These are phyloP conservation scores for Nannochloris sp. DNA, from an alignment of 139 green algal genomes.

Conservation along the genomic window DNA sequence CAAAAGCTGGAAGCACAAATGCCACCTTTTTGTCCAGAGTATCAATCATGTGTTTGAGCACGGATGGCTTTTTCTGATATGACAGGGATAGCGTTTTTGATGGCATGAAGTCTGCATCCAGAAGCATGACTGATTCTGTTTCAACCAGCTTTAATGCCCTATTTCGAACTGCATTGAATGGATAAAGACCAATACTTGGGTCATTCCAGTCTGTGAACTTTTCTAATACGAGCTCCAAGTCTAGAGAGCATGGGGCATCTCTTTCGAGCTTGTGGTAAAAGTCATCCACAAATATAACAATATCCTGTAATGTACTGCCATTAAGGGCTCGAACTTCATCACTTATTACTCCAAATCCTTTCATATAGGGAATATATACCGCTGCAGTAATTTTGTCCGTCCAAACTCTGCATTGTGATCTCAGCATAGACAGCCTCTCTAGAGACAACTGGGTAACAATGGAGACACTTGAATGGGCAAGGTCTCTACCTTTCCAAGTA, in stretches of 20 bases:
- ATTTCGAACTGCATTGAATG: conserved; percentile 19
- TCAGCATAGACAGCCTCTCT: conserved; percentile 12
- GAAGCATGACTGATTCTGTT: conserved; percentile 19
- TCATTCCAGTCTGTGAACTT: conserved; percentile 7
- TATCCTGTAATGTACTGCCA: not conserved
- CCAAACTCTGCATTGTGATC: conserved; percentile 9
- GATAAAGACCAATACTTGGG: conserved; percentile 3
- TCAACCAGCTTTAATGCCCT: conserved; percentile 12
- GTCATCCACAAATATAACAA: not conserved
- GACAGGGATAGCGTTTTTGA: not conserved
- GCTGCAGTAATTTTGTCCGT: conserved; percentile 11
- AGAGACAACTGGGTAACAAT: conserved; percentile 19
- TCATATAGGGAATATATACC: conserved; percentile 16
- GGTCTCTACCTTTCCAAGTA: not conserved
- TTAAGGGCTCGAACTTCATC: not conserved
- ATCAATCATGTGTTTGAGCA: not conserved
- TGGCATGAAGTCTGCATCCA: conserved; percentile 35
- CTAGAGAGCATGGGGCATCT: not conserved
- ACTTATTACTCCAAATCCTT: conserved; percentile 2
- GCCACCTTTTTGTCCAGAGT: not conserved
- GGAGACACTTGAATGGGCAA: conserved; percentile 4
- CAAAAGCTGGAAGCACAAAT: conserved; percentile 3
- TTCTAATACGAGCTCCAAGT: conserved; percentile 9
- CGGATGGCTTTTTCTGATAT: not conserved
- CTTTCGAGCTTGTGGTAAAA: conserved; percentile 7